Conservation (phyloP, 176 grass and related monocot species). For the Carex myosuroides region DNA sequence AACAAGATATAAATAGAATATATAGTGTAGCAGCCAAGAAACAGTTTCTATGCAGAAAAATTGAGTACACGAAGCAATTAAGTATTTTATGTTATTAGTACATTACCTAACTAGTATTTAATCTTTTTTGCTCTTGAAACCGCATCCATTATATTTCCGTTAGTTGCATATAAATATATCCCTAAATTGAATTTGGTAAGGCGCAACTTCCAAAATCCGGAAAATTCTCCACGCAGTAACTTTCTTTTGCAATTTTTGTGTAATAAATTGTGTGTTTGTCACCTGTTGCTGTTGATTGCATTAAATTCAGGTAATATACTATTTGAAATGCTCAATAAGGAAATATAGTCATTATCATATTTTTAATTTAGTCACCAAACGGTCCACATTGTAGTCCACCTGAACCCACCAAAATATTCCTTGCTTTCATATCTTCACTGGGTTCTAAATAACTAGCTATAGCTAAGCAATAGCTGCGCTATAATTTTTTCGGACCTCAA, state of each 20-base stretch:
- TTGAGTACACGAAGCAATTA: background rate
- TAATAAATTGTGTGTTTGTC: background rate
- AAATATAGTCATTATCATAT: slow-evolving; percentile 4
- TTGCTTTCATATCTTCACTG: background rate
- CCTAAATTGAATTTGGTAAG: slow-evolving; percentile 9
- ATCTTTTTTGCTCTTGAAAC: background rate
- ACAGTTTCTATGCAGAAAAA: background rate
- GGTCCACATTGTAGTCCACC: background rate
- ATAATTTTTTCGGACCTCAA: too few relatives aligned
- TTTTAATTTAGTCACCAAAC: background rate
- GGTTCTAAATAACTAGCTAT: too few relatives aligned
- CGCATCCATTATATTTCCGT: slow-evolving; percentile 7
- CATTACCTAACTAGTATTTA: slow-evolving; percentile 9
- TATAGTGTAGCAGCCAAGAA: background rate
- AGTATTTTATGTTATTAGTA: background rate
- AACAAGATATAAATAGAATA: background rate
- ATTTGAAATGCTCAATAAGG: background rate
- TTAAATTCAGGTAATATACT: background rate
- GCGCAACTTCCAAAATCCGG: background rate
- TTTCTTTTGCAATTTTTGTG: background rate
- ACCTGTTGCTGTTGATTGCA: background rate
- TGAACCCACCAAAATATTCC: background rate
- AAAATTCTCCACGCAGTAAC: background rate
- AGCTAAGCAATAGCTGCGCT: too few relatives aligned
- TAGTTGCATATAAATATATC: slow-evolving; percentile 4